Evolutionary conservation across 192 early-diverging fungal genomes (phyloP).

Genomic region (Helicostylum pulchrum): DNA sequence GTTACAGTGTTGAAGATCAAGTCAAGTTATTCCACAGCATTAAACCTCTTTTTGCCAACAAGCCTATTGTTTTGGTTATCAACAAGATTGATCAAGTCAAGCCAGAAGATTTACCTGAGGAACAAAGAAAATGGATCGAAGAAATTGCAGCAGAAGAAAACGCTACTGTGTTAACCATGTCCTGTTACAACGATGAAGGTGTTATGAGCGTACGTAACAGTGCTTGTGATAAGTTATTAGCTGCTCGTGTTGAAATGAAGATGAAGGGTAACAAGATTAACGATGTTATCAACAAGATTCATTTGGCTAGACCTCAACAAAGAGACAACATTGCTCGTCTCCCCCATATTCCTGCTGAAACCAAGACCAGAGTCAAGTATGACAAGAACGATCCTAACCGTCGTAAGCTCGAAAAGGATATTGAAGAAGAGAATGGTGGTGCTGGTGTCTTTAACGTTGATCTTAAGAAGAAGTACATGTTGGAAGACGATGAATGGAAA

Average conservation of each 20-base stretch:
- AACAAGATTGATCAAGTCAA: conserved; percentile 92
- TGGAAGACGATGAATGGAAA: conserved; percentile 87
- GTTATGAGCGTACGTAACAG: conserved; percentile 92
- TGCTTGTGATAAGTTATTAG: conserved; percentile 92
- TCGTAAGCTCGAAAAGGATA: conserved; percentile 79
- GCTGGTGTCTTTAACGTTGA: conserved; percentile 96
- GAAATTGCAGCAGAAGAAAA: conserved; percentile 62
- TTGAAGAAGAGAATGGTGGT: conserved; percentile 88
- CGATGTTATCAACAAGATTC: conserved; percentile 93
- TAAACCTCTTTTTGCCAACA: conserved; percentile 98
- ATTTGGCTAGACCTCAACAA: conserved; percentile 83
- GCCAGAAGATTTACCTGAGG: conserved; percentile 71
- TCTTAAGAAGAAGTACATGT: conserved; percentile 88
- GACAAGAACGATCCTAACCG: conserved; percentile 82
- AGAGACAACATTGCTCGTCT: conserved; percentile 85
- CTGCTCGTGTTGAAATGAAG: conserved; percentile 92
- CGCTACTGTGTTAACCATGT: conserved; percentile 78
- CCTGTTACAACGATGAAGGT: conserved; percentile 91
- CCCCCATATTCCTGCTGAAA: conserved; percentile 82
- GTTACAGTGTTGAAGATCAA: conserved; percentile 93
- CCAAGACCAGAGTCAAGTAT: conserved; percentile 66
- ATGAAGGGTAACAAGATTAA: conserved; percentile 87
- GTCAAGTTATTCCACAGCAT: conserved; percentile 88
- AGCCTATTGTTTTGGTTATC: conserved; percentile 90
- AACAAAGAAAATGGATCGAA: conserved; percentile 75